These are phyloP conservation scores for Fusarium nematophilum DNA, from an alignment of 2,329 filamentous ascomycete species.

Conservation along the genomic window DNA sequence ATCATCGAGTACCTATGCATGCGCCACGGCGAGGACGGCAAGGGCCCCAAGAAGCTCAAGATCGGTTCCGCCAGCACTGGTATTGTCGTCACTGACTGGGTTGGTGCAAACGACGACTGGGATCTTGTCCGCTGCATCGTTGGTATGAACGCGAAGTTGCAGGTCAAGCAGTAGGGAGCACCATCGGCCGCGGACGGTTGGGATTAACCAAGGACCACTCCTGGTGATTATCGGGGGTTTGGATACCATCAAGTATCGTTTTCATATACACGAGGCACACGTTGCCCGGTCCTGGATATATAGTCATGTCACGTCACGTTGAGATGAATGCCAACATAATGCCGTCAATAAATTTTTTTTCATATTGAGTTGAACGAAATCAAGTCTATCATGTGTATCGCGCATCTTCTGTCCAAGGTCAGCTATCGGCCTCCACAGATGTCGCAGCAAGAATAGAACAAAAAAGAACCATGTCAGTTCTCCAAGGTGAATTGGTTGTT, in stretches of 20 bases:
- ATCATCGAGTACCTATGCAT: conserved; percentile 72
- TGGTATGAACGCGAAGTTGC: conserved; percentile 84
- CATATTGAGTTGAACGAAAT: too few relatives aligned
- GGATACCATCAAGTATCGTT: not conserved
- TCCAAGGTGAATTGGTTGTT: conserved; percentile 70
- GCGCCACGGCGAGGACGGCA: conserved; percentile 64
- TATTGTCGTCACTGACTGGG: conserved; percentile 93
- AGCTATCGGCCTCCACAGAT: conserved; percentile 10
- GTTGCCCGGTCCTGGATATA: not conserved
- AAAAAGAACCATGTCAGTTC: conserved; percentile 61
- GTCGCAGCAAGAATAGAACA: conserved; percentile 5
- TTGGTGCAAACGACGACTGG: conserved; percentile 89
- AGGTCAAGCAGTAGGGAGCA: conserved; percentile 55
- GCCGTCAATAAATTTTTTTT: not conserved
- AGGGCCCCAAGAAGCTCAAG: conserved; percentile 60
- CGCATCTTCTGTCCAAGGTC: conserved; percentile 16
- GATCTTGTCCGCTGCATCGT: conserved; percentile 88
- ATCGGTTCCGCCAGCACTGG: conserved; percentile 83
- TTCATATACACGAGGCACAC: not conserved
- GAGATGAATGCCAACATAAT: not conserved
- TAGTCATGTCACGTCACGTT: conserved; percentile 7
- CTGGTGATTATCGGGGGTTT: not conserved
- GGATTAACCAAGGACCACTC: not conserved
- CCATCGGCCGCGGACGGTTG: not conserved
- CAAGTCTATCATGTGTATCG: too few relatives aligned